These are phyloP conservation scores for Collybia sordida DNA, from an alignment of 768 basidiomycete genomes.

Conservation along the genomic window DNA sequence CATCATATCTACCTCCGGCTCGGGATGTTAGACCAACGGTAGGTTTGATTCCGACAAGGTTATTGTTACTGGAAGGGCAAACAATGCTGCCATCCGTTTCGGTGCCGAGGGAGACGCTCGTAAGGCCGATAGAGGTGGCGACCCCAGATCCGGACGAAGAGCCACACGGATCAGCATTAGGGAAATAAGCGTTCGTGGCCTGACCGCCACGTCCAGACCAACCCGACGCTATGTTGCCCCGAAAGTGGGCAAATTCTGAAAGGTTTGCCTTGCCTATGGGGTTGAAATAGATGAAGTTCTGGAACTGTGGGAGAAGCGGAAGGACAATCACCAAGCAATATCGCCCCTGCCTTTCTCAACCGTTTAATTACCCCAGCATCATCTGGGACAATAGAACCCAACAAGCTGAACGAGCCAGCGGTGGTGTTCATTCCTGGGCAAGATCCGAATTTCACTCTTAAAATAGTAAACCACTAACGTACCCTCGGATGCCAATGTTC, in stretches of 20 bases:
- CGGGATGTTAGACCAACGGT: conserved; percentile 60
- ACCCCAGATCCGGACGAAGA: conserved; percentile 62
- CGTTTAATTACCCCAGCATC: conserved; percentile 47
- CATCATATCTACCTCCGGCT: conserved; percentile 44
- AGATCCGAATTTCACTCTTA: neutral
- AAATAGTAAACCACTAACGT: neutral
- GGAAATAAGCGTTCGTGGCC: conserved; percentile 47
- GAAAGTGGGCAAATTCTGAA: conserved; percentile 52
- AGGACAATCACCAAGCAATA: conserved; percentile 36
- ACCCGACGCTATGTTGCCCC: conserved; percentile 45
- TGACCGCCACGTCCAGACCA: conserved; percentile 63
- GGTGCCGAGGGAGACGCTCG: conserved; percentile 46
- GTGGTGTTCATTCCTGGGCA: conserved; percentile 44
- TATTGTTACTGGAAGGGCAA: conserved; percentile 51
- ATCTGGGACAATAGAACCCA: conserved; percentile 42
- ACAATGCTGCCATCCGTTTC: conserved; percentile 58
- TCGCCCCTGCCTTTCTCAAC: conserved; percentile 41
- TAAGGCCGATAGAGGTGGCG: conserved; percentile 49
- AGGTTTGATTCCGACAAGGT: conserved; percentile 59
- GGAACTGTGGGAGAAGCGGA: neutral
- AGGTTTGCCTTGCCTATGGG: conserved; percentile 52
- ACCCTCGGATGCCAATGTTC: conserved; percentile 45
- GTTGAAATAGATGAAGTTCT: neutral
- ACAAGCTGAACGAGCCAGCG: conserved; percentile 41
- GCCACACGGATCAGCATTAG: conserved; percentile 53